Percentiles rank a stretch among this genome's conserved stretches.
Evolutionary conservation across 202 grass and related monocot genomes (phyloP).

Genomic region (Carex arenaria): DNA sequence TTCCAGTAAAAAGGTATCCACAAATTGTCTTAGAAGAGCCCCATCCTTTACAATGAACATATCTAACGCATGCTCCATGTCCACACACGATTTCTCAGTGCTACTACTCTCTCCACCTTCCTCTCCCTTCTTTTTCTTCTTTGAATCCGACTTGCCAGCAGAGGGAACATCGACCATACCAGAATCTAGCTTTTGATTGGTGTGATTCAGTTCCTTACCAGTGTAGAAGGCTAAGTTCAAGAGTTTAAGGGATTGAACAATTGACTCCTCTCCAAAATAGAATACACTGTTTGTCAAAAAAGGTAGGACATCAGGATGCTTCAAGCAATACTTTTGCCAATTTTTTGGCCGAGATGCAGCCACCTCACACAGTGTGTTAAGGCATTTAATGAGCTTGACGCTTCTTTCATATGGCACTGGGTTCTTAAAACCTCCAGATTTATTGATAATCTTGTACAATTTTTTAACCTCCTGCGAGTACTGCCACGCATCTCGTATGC

Average conservation of each 20-base stretch:
- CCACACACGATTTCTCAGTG: slow-evolving; percentile 79
- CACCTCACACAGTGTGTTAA: slow-evolving; percentile 75
- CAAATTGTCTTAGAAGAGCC: slow-evolving; percentile 61
- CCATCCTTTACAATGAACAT: slow-evolving; percentile 64
- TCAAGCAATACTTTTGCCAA: slow-evolving; percentile 99
- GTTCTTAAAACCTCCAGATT: slow-evolving; percentile 84
- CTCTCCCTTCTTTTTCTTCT: slow-evolving; percentile 73
- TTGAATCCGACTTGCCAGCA: slow-evolving; percentile 43
- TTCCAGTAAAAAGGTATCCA: slow-evolving; percentile 82
- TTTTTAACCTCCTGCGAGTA: slow-evolving; percentile 85
- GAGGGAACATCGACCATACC: slow-evolving; percentile 38
- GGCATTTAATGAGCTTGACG: slow-evolving; percentile 95
- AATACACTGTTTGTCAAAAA: slow-evolving; percentile 82
- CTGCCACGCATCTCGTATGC: slow-evolving; percentile 88
- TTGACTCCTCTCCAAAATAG: slow-evolving; percentile 93
- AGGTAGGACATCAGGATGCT: slow-evolving; percentile 70
- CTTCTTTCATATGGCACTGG: slow-evolving; percentile 93
- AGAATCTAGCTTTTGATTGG: slow-evolving; percentile 43
- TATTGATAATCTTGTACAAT: slow-evolving; percentile 76
- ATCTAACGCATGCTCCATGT: slow-evolving; percentile 82
- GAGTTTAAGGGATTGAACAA: slow-evolving; percentile 92
- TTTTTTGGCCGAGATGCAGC: slow-evolving; percentile 86
- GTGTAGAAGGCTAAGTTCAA: slow-evolving; percentile 91
- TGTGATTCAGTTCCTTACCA: slow-evolving; percentile 68
- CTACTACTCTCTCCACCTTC: slow-evolving; percentile 56